Evolutionary conservation across 2,329 filamentous ascomycete species (phyloP), one percentile per base, ranked within the genome.

Genomic region (Botrytis fragariae): DNA sequence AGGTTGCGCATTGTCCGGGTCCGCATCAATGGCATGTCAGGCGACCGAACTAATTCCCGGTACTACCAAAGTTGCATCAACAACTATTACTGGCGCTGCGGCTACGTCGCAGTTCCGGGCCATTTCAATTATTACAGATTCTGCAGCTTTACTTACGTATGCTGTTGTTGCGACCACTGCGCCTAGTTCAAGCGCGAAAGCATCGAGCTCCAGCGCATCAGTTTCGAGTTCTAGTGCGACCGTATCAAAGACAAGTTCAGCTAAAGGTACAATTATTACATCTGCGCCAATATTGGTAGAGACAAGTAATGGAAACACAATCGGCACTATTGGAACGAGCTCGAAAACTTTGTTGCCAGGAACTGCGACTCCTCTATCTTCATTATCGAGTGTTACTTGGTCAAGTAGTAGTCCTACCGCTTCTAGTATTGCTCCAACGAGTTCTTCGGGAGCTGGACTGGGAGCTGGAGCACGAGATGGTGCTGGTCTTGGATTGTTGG

Each of bases 91-190:
- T 1, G 74, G 72, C 14, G 57, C 59, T 16, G 44, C 54, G 14
- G 75, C 75, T n/a, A 64, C 69, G 1, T 70, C 74, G 0, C 74
- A 73, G 37, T 76, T 77, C 54, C 74, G 72, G 6, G 39, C 51
- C 32, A 70, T 77, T 29, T 45, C 62, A 6, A 18, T 77, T 16
- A 72, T 72, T 12, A 64, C 72, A 6, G 68, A 74, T 35, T 67
- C 73, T 20, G 65, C 57, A 22, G 44, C 51, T 48, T 29, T 77
- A 20, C 61, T 77, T 60, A 76, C 74, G 7, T 71, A 74, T 70
- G 57, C 48, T 22, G 74, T 57, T 2, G 69, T 61, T n/a, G 44
- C 63, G 2, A 69, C 45, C 16, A 65, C 64, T 16, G 25, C 39
- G 39, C 39, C 54, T 14, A 62, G 39, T 37, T 32, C 29, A 18